Percentiles rank a stretch among this genome's conserved stretches.
Conservation (phyloP, 1,284 basidiomycete genomes). For the Phenoliferia sp. region DNA sequence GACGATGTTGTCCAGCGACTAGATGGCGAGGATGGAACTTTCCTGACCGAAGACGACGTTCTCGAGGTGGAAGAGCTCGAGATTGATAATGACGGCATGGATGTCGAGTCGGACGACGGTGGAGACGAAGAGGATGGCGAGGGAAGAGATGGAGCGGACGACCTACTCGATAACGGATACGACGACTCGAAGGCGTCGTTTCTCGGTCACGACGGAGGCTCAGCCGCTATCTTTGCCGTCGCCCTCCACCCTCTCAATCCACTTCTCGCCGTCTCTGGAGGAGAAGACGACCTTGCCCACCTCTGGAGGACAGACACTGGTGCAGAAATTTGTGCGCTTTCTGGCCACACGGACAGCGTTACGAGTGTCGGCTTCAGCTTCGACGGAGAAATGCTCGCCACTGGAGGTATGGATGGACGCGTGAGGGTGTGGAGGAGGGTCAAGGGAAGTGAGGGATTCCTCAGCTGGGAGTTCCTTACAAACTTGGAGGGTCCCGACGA, state of each 20-base stretch:
- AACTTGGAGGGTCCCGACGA: slow-evolving; percentile 91
- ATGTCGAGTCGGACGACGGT: slow-evolving; percentile 36
- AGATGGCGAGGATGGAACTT: not conserved
- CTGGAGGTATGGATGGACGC: slow-evolving; percentile 95
- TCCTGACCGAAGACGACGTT: slow-evolving; percentile 30
- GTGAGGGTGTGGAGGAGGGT: slow-evolving; percentile 85
- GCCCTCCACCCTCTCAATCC: slow-evolving; percentile 68
- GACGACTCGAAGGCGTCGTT: slow-evolving; percentile 42
- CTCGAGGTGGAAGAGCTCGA: slow-evolving; percentile 32
- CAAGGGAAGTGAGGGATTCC: slow-evolving; percentile 48
- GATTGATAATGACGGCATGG: slow-evolving; percentile 20
- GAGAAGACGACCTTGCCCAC: slow-evolving; percentile 91
- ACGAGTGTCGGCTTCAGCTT: slow-evolving; percentile 71
- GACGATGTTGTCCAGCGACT: not conserved
- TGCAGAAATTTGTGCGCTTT: slow-evolving; percentile 72
- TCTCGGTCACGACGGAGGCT: slow-evolving; percentile 46
- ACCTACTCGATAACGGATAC: slow-evolving; percentile 29
- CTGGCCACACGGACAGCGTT: slow-evolving; percentile 90
- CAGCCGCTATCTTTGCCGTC: slow-evolving; percentile 71
- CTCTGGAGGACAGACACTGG: slow-evolving; percentile 87
- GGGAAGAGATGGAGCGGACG: slow-evolving; percentile 36
- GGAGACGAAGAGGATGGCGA: slow-evolving; percentile 10
- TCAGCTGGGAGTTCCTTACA: slow-evolving; percentile 83
- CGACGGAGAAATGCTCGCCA: slow-evolving; percentile 88
- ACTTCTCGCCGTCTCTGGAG: slow-evolving; percentile 81